Base-by-base conservation (phyloP, 306 rosid genomes). In the Cyclanthera cordifolia region DNA sequence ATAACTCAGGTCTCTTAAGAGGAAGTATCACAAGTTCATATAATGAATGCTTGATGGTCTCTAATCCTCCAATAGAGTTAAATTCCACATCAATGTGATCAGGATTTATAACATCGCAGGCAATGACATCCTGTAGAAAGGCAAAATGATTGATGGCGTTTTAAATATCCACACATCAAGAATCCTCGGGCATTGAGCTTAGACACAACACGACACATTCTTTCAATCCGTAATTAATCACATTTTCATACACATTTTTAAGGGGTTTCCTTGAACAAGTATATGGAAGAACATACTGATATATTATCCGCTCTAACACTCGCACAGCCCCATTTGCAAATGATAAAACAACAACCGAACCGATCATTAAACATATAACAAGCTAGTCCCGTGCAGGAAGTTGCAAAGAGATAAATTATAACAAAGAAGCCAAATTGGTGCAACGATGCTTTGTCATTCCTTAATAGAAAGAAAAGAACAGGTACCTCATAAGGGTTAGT, bases 101-200 rank as follows among this genome's bases (percentile, higher is more conserved):
- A 56, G 99, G 99, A 75, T 94, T 94, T 76, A 94, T 90, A 71
- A 94, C 97, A 80, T 94, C 97, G 20, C 99, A 81, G 27, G 99
- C 99, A 57, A 94, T 85, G 24, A 90, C 97, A 84, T 94, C 99
- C 99, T 94, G 85, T 71, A 24, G 50, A 43, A 20, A 64, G 25
- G 4, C 37, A 7, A 75, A 64, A 70, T 1, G n/a, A 79, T 34
- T 1, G 15, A 45, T 6, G 34, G 20, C 1, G 14, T 41, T 39
- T 10, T 61, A 47, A 64, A 43, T 23, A 61, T 39, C 21, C 67
- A 17, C 3, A 8, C 67, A 59, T 30, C 67, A 60, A 34, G 16
- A 17, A n/a, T 60, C 48, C 9, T 19, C 8, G 28, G 27, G 30
- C 52, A 2, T 64, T 59, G 13, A 59, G 25, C 50, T 37, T 12